Evolutionary conservation across 306 rosid species (phyloP).

Genomic region (Cucurbita ficifolia): DNA sequence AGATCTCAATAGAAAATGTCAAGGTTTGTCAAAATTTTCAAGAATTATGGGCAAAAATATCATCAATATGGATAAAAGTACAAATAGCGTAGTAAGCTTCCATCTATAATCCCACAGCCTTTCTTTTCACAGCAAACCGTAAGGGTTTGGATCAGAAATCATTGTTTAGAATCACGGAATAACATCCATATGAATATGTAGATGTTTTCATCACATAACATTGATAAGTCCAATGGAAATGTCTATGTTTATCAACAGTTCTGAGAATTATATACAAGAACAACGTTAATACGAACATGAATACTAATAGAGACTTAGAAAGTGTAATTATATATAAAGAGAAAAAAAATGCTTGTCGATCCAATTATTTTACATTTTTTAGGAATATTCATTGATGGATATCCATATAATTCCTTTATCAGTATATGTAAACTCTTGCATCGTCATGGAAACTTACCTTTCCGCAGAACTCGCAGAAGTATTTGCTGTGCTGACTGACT

Average conservation of each 20-base stretch:
- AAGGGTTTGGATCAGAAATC: background rate
- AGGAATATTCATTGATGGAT: background rate
- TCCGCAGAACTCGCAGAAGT: conserved; percentile 69
- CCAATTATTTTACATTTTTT: background rate
- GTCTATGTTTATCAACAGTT: background rate
- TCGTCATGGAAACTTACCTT: conserved; percentile 27
- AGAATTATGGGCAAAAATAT: background rate
- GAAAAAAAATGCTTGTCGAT: background rate
- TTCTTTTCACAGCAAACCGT: background rate
- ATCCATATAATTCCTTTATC: background rate
- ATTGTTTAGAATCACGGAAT: background rate
- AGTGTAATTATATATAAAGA: background rate
- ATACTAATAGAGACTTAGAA: background rate
- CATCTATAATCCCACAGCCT: no score
- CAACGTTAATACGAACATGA: no score
- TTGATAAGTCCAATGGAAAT: background rate
- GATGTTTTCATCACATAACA: background rate
- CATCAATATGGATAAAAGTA: background rate
- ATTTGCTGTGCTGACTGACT: conserved; percentile 70
- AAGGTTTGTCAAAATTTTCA: background rate
- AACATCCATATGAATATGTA: background rate
- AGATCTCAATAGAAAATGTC: background rate
- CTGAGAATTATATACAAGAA: background rate
- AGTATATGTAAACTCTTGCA: no score
- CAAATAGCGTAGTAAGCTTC: background rate